phyloP scores from a whole-genome alignment of 176 grass and related monocot species.

The Hordeum vulgare region MorexV3_pseudomolecules_assembly NC_058522.1:484085793-484086292 shows the following conservation, averaged over 20 bases:
- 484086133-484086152: neutral
- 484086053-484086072: conserved; percentile 18
- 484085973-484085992: conserved; percentile 29
- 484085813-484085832: conserved; percentile 22
- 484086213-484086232: too few relatives aligned
- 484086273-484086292: too few relatives aligned
- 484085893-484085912: neutral
- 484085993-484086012: conserved; percentile 39
- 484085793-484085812: conserved; percentile 51
- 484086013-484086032: conserved; percentile 51
- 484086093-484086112: neutral
- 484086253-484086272: too few relatives aligned
- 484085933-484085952: conserved; percentile 37
- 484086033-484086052: conserved; percentile 16
- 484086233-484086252: too few relatives aligned
- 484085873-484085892: neutral
- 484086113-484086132: too few relatives aligned
- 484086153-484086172: neutral
- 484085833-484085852: neutral
- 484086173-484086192: too few relatives aligned
- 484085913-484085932: neutral
- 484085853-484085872: neutral
- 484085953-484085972: conserved; percentile 7
- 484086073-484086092: neutral
- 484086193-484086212: too few relatives aligned